Percentiles rank a stretch among this genome's conserved stretches.
phyloP scores from a whole-genome alignment of 768 basidiomycete species.

The Leccinum pellstonianum region DNA sequence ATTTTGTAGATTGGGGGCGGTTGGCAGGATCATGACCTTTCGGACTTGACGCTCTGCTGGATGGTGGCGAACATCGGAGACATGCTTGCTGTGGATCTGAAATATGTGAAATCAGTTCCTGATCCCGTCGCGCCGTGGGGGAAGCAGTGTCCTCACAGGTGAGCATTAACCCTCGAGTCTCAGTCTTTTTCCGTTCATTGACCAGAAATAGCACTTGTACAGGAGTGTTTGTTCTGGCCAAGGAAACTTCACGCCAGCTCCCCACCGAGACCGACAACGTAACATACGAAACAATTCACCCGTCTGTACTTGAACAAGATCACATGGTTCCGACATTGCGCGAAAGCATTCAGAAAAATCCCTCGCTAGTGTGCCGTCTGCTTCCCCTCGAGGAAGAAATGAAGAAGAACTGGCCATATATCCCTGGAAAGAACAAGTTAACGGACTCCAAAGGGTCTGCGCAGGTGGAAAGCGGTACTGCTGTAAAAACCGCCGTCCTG shows the following conservation, averaged over 20 bases:
- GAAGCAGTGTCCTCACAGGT: conserved; percentile 62
- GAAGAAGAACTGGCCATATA: conserved; percentile 47
- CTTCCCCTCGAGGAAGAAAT: conserved; percentile 53
- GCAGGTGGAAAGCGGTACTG: conserved; percentile 4
- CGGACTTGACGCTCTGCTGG: conserved; percentile 63
- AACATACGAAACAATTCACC: conserved; percentile 62
- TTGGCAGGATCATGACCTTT: conserved; percentile 63
- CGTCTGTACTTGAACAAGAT: conserved; percentile 53
- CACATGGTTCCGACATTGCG: conserved; percentile 35
- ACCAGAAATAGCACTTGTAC: conserved; percentile 41
- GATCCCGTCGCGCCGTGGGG: conserved; percentile 62
- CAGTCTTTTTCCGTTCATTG: not conserved
- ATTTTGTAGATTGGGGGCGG: conserved; percentile 63
- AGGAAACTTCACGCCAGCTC: conserved; percentile 44
- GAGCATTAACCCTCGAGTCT: conserved; percentile 21
- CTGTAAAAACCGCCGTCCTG: conserved; percentile 6
- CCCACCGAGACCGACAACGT: conserved; percentile 43
- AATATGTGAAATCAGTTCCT: conserved; percentile 48
- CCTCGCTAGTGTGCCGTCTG: conserved; percentile 43
- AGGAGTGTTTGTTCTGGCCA: conserved; percentile 54
- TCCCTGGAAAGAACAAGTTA: conserved; percentile 24
- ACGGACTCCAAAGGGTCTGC: conserved; percentile 11
- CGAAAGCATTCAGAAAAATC: conserved; percentile 39
- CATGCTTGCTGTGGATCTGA: conserved; percentile 54
- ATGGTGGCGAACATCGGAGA: conserved; percentile 59